Base-by-base conservation (phyloP, 768 basidiomycete species). In the Butyriboletus loyo region DNA sequence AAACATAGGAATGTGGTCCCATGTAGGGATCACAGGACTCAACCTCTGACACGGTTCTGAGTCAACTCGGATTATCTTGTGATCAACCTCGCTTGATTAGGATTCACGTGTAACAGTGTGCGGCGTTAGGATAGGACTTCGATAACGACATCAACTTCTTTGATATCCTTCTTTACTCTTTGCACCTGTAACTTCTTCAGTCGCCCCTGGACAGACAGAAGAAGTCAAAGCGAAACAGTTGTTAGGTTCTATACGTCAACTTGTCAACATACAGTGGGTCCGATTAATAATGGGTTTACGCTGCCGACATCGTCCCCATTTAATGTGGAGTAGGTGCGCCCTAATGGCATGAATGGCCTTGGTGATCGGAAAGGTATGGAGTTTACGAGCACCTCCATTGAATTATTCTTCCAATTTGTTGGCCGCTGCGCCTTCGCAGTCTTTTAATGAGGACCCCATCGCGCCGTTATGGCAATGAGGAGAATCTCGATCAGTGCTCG, bases 61-160 rank as follows among this genome's bases (percentile, higher is more conserved):
- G 40, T 48, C 39, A 19, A 49, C 31, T 52, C 25, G 60, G 71
- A 98, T 96, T 44, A 92, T 90, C 73, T 90, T 84, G 77, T 96
- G 89, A 97, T 98, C 80, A 98, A 97, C 72, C 83, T 89, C 39
- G 95, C 94, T 74, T 98, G 96, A 70, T 97, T 92, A 32, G 94
- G 95, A 72, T 96, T 94, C 73, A 94, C 98, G 75, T 98, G 46
- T 98, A 52, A 61, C 47, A 42, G 45, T 22, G 27, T 86, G 55
- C 92, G 90, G 63, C 94, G 89, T 78, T 98, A 98, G 77, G 94
- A 96, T 55, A 97, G 88, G 53, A 98, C 88, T 70, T 96, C 91
- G 63, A 98, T 79, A 69, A 98, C 94, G 60, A 98, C 92, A 72
- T 97, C 92, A 80, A 80, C 89, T 46, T 51, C 92, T 81, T 94